A percentile compares a stretch with the other conserved stretches of the same genome.
Evolutionary conservation across 1,284 basidiomycete species (phyloP).

Genomic region (Fomes fomentarius): DNA sequence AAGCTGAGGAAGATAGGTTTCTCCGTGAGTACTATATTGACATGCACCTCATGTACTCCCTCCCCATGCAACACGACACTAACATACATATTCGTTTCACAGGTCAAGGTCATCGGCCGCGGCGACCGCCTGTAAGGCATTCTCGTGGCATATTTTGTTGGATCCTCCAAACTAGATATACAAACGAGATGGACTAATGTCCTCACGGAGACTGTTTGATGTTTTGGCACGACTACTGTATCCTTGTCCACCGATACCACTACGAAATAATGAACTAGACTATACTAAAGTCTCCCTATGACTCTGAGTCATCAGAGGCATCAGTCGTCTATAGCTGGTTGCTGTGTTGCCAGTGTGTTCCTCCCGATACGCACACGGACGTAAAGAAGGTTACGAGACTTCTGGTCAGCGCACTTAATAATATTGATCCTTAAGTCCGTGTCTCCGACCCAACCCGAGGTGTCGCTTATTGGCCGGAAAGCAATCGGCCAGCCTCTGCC

Average conservation of each 20-base stretch:
- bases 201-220: too few species aligned
- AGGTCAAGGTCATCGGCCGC: conserved; percentile 37
- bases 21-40: conserved; percentile 62
- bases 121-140: conserved; percentile 27
- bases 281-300: too few species aligned
- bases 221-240: too few species aligned
- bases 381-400: too few species aligned
- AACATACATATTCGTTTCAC: not conserved
- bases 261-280: not conserved
- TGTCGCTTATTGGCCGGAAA: too few species aligned
- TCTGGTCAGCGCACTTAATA: too few species aligned
- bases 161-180: not conserved
- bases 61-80: too few species aligned
- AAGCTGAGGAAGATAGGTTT: conserved; percentile 89
- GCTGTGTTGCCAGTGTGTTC: not conserved
- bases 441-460: too few species aligned
- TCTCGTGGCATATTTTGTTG: not conserved
- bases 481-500: not conserved
- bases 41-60: too few species aligned
- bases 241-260: not conserved
- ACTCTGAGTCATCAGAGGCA: not conserved
- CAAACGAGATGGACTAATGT: conserved; percentile 9
- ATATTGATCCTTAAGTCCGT: too few species aligned
- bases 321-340: not conserved
- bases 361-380: too few species aligned